Evolutionary conservation across 306 rosid species (phyloP), one percentile per base, ranked within the genome.

Genomic region (Abrus pulchellus): DNA sequence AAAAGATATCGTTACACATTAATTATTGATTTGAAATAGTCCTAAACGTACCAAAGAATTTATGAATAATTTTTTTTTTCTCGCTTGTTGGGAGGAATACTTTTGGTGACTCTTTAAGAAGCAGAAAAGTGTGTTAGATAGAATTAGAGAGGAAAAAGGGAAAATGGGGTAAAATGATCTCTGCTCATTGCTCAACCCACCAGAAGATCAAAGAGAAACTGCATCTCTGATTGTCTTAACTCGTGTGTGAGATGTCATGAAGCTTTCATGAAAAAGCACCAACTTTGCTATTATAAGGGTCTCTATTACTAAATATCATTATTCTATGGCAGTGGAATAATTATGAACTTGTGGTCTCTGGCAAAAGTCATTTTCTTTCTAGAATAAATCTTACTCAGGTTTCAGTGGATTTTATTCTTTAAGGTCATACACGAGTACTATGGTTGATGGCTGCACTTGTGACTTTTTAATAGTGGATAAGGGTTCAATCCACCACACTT

Each of bases 81-180:
- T 48, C 13, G 72, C 84, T 65, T 20, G 70, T 75, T 67, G 76
- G 78, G 78, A 53, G 5, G 55, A 82, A 83, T 80, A 55, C 81
- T 87, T 83, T 84, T 86, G 86, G 82, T 76, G 81, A 83, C 79
- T 71, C 81, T 86, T 72, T 80, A 84, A 90, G 89, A 86, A 86
- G 80, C 82, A 86, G 47, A 78, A 86, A 84, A 78, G 84, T 32
- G 72, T 57, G 50, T 75, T 20, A 65, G 45, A 68, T 41, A 57
- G 66, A 76, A 32, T 3, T 48, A 54, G 36, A 32, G 11, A 33
- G 14, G 36, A 30, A 12, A 47, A 53, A 76, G n/a, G 59, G 64
- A 3, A 78, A 38, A 64, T 40, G 40, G 14, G 41, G 56, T 62
- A 62, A 60, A 68, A 29, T 59, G 45, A 10, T 56, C 32, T 66